Evolutionary conservation across 768 basidiomycete genomes (phyloP).

Genomic region (Tylopilus cervinicoccineus): DNA sequence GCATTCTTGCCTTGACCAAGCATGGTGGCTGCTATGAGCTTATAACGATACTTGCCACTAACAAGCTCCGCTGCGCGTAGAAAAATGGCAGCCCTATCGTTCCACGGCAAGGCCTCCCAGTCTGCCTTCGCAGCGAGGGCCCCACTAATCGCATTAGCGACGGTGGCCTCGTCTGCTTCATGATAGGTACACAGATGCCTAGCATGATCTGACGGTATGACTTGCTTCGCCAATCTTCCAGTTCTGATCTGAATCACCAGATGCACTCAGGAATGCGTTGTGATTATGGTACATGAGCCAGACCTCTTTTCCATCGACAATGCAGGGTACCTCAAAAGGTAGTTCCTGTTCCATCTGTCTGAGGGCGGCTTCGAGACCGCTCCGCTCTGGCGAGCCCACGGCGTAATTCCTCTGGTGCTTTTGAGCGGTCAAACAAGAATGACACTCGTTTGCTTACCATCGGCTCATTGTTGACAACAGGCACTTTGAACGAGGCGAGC

Average conservation of each 20-base stretch:
- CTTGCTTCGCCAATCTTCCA: slow-evolving; percentile 72
- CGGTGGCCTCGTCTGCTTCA: slow-evolving; percentile 75
- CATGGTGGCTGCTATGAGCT: slow-evolving; percentile 94
- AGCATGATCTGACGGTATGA: slow-evolving; percentile 84
- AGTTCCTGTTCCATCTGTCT: slow-evolving; percentile 75
- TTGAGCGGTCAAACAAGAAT: not conserved
- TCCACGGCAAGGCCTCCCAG: slow-evolving; percentile 97
- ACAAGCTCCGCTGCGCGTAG: slow-evolving; percentile 96
- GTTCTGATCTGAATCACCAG: slow-evolving; percentile 61
- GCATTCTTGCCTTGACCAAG: slow-evolving; percentile 98
- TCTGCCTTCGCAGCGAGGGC: slow-evolving; percentile 80
- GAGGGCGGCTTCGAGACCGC: slow-evolving; percentile 66
- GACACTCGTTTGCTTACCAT: slow-evolving; percentile 52
- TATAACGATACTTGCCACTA: slow-evolving; percentile 93
- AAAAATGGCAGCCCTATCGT: slow-evolving; percentile 96
- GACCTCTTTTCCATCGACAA: slow-evolving; percentile 87
- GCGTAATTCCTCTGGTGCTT: slow-evolving; percentile 66
- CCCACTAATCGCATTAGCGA: slow-evolving; percentile 78
- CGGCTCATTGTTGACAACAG: slow-evolving; percentile 87
- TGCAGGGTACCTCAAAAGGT: slow-evolving; percentile 90
- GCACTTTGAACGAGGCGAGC: slow-evolving; percentile 84
- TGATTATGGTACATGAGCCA: slow-evolving; percentile 21
- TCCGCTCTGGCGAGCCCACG: slow-evolving; percentile 74
- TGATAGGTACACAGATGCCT: slow-evolving; percentile 81
- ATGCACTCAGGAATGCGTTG: slow-evolving; percentile 1